Evolutionary conservation across 75 land plant genomes (phyloP), one percentile per base, ranked within the genome.

Genomic region (Pinus taeda): DNA sequence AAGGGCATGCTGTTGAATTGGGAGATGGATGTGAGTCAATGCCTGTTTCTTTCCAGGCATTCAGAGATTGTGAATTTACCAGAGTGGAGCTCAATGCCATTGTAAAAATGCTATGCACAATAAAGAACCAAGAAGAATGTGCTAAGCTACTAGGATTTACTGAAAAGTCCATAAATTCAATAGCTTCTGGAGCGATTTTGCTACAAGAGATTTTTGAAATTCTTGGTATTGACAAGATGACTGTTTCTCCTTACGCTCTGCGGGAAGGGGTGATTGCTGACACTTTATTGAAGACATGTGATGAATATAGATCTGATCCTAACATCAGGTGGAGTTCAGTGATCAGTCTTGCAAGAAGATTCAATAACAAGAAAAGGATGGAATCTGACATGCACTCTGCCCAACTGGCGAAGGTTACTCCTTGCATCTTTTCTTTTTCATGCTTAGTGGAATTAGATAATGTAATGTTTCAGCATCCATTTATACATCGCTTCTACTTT

Each of bases 181-280:
- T 91, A 53, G 81, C 86, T 22, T 90, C 87, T 20, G 93, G 93
- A 12, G 83, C 89, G 24, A 78, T 91, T 60, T 73, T 91, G 69
- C 74, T 91, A 74, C 79, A 79, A 65, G 93, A 91, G 73, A 81
- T 91, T 56, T 88, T 88, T 83, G 85, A 75, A 64, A 57, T 76
- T 21, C 69, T 91, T 33, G 85, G 83, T 64, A 84, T 91, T 37
- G 84, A 83, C 49, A 90, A 82, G 60, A 91, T 91, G 90, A 84
- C 81, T 78, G 90, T 91, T 74, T 91, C 93, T 33, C 84, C 86
- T 1, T 91, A 82, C 83, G 93, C 88, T 22, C 80, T 91, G 59
- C 85, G 87, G 14, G 93, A 84, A 74, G 93, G 93, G 57, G 89
- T 91, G 49, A 78, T 91, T 71, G 81, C 83, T 14, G 90, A 88